phyloP scores from a whole-genome alignment of 1,284 basidiomycete species.

The Tilletia walkeri region DNA sequence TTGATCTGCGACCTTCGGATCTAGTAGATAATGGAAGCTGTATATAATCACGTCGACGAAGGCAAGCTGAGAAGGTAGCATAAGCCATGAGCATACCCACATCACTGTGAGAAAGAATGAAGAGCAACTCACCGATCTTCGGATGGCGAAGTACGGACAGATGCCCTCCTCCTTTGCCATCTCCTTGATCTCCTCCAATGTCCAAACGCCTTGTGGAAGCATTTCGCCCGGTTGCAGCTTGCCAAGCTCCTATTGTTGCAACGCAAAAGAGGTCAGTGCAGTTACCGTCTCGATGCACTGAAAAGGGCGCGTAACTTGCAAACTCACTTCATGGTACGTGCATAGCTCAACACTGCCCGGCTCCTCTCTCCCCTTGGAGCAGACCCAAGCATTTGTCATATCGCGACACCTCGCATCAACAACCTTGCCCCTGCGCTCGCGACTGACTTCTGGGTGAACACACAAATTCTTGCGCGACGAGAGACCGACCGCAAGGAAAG shows the following conservation, averaged over 20 bases:
- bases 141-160: slow-evolving; percentile 95
- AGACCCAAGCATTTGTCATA: slow-evolving; percentile 80
- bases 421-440: slow-evolving; percentile 96
- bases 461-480: slow-evolving; percentile 96
- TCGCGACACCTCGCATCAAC: slow-evolving; percentile 97
- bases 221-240: slow-evolving; percentile 79
- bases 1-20: slow-evolving; percentile 98
- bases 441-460: slow-evolving; percentile 89
- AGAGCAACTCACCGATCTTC: slow-evolving; percentile 74
- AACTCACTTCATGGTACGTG: slow-evolving; percentile 85
- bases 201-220: slow-evolving; percentile 86
- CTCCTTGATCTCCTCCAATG: slow-evolving; percentile 86
- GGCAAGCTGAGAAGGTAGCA: slow-evolving; percentile 69
- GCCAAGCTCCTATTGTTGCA: slow-evolving; percentile 64
- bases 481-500: slow-evolving; percentile 84
- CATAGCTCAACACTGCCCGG: slow-evolving; percentile 92
- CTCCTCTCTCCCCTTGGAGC: slow-evolving; percentile 79
- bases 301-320: too few relatives aligned
- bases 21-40: slow-evolving; percentile 97
- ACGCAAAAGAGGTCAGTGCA: not conserved
- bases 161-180: slow-evolving; percentile 80
- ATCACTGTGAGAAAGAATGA: too few relatives aligned
- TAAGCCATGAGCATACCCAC: not conserved
- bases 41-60: slow-evolving; percentile 97
- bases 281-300: not conserved